Evolutionary conservation across 1,284 basidiomycete species (phyloP), one percentile per base, ranked within the genome.

Genomic region (Singerocomus rubriflavus): DNA sequence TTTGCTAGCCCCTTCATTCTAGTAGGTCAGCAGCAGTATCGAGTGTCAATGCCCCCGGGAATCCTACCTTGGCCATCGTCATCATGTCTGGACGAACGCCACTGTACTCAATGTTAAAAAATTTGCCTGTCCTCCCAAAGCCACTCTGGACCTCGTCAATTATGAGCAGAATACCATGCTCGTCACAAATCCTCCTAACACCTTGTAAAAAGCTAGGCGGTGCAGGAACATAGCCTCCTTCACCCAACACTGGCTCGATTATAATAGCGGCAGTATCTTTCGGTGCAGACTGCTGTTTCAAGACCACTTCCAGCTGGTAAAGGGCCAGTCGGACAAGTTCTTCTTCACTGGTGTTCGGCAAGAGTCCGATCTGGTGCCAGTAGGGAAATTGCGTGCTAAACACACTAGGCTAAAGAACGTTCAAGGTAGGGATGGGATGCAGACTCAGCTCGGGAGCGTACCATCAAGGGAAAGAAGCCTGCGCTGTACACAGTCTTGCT

Each of bases 221-320:
- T 0, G 94, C 91, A 25, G 92, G 87, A 14, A 98, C 89, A 71
- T 98, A 98, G 4, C 95, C 95, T 42, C 91, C 93, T 71, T 98
- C 93, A 33, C 93, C 94, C 29, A 98, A 77, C 10, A 98, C 87
- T 46, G 95, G 90, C 74, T 98, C 95, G 48, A 98, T 73, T 57
- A 98, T 73, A 66, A 98, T 89, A 21, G 93, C 93, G 5, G 95
- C 93, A 0, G 93, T 96, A 66, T 97, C 94, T 11, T 73, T 71
- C 0, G 94, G 91, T 1, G 87, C 78, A 8, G 85, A 88, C 70
- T 96, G 92, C 69, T 97, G 93, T 46, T 82, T 75, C 42, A 98
- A 77, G 10, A 96, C 68, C 12, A 98, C 77, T 48, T 92, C 83
- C 26, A 98, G 79, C 67, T 96, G 91, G 70, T 88, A 85, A 32